Evolutionary conservation across 371 early-diverging fungal genomes (phyloP).

Genomic region (Apophysomyces variabilis): DNA sequence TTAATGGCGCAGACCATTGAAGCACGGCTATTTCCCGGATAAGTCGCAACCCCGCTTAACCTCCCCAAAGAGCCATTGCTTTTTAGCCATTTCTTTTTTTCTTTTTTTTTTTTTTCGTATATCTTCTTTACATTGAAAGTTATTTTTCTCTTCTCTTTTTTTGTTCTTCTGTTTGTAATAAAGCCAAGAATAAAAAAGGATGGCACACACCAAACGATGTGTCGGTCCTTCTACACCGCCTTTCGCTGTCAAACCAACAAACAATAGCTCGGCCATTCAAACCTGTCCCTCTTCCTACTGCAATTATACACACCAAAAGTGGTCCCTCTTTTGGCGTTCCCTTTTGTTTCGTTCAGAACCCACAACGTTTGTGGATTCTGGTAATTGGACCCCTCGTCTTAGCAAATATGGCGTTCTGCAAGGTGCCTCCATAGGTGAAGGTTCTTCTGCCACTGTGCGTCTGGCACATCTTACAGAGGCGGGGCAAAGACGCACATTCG

Average conservation of each 20-base stretch:
- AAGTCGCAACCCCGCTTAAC: not conserved
- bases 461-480: not conserved
- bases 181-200: not conserved
- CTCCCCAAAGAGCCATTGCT: not conserved
- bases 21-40: conserved; percentile 11
- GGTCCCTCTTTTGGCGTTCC: not conserved
- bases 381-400: not conserved
- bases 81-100: not conserved
- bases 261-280: not conserved
- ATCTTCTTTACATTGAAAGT: no score
- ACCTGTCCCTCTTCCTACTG: not conserved
- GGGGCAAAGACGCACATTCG: conserved; percentile 30
- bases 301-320: not conserved
- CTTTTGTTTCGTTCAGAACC: not conserved
- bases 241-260: not conserved
- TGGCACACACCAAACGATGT: not conserved
- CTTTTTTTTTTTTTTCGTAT: not conserved
- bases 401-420: conserved; percentile 3
- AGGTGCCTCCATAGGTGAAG: conserved; percentile 12
- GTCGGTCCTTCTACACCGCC: not conserved
- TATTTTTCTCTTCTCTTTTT: no score
- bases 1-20: not conserved
- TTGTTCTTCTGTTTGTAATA: no score
- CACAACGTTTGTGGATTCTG: not conserved
- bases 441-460: conserved; percentile 19